A percentile compares a stretch with the other conserved stretches of the same genome.
These are phyloP conservation scores for Trichosporon sp. DNA, from an alignment of 1,284 basidiomycete species.

Conservation along the genomic window DNA sequence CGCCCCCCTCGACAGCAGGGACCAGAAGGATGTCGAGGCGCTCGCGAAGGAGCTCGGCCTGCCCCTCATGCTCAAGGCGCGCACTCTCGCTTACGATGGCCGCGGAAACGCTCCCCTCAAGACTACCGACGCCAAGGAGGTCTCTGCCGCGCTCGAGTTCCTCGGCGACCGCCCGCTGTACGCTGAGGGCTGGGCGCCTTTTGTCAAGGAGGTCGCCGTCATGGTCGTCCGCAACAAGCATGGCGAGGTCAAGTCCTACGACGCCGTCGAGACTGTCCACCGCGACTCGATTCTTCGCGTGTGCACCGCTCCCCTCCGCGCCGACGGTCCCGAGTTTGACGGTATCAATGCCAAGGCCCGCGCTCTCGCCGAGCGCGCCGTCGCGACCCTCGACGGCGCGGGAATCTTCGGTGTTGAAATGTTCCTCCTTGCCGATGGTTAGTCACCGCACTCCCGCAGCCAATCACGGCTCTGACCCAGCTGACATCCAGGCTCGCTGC, in stretches of 20 bases:
- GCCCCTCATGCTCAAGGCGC: slow-evolving; percentile 94
- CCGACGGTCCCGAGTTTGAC: slow-evolving; percentile 53
- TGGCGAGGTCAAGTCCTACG: slow-evolving; percentile 82
- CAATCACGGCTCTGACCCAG: neutral
- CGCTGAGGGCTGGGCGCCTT: slow-evolving; percentile 91
- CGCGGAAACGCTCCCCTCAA: slow-evolving; percentile 86
- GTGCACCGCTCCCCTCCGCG: slow-evolving; percentile 76
- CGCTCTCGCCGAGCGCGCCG: slow-evolving; percentile 77
- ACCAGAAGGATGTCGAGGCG: slow-evolving; percentile 62
- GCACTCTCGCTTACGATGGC: slow-evolving; percentile 94
- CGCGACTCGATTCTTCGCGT: slow-evolving; percentile 93
- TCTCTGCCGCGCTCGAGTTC: slow-evolving; percentile 66
- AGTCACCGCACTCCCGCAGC: slow-evolving; percentile 35
- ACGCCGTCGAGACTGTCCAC: slow-evolving; percentile 94
- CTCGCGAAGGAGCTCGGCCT: slow-evolving; percentile 69
- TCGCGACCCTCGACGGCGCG: slow-evolving; percentile 80
- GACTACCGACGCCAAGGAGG: slow-evolving; percentile 60
- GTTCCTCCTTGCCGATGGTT: slow-evolving; percentile 88
- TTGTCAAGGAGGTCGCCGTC: slow-evolving; percentile 88
- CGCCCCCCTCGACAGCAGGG: slow-evolving; percentile 59
- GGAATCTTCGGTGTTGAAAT: slow-evolving; percentile 98
- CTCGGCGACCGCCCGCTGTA: slow-evolving; percentile 72
- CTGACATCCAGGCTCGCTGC: slow-evolving; percentile 65
- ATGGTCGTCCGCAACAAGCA: slow-evolving; percentile 86
- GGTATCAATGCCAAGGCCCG: slow-evolving; percentile 68